A percentile compares a stretch with the other conserved stretches of the same genome.
Evolutionary conservation across 495 filamentous ascomycete species (phyloP).

Genomic region (Penicillium canariense): DNA sequence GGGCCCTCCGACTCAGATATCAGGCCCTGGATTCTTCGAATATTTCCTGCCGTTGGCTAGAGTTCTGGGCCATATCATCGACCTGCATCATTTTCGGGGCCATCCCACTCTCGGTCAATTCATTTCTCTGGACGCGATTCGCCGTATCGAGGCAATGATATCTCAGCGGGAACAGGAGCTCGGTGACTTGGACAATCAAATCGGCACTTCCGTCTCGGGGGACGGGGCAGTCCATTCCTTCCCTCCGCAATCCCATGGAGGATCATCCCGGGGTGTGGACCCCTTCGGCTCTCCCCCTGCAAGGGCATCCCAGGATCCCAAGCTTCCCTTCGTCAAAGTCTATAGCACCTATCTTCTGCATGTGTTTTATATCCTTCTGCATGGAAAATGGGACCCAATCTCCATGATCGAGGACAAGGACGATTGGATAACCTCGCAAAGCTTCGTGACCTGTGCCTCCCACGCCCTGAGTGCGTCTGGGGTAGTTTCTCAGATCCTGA

Average conservation of each 20-base stretch:
- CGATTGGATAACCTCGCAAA: slow-evolving; percentile 55
- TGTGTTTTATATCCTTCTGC: slow-evolving; percentile 55
- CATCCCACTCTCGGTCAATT: slow-evolving; percentile 64
- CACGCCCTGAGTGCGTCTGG: slow-evolving; percentile 55
- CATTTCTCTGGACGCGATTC: slow-evolving; percentile 18
- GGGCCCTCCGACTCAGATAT: slow-evolving; percentile 28
- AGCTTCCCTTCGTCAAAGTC: slow-evolving; percentile 17
- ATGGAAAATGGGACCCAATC: slow-evolving; percentile 60
- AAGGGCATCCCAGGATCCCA: background rate
- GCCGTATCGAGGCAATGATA: slow-evolving; percentile 20
- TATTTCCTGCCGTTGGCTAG: slow-evolving; percentile 83
- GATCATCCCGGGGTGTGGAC: background rate
- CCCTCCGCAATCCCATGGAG: background rate
- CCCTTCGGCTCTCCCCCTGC: background rate
- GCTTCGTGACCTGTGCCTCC: slow-evolving; percentile 50
- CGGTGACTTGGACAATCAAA: background rate
- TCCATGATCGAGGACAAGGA: slow-evolving; percentile 56
- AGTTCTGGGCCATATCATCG: slow-evolving; percentile 79
- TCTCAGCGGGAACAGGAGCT: slow-evolving; percentile 21
- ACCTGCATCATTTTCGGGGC: slow-evolving; percentile 72
- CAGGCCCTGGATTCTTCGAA: slow-evolving; percentile 57
- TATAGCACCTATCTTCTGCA: slow-evolving; percentile 52
- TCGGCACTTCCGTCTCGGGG: background rate
- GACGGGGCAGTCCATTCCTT: background rate
- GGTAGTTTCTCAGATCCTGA: slow-evolving; percentile 52